Conservation (phyloP, 2,329 filamentous ascomycete species). For the Paecilomyces formosus region DNA sequence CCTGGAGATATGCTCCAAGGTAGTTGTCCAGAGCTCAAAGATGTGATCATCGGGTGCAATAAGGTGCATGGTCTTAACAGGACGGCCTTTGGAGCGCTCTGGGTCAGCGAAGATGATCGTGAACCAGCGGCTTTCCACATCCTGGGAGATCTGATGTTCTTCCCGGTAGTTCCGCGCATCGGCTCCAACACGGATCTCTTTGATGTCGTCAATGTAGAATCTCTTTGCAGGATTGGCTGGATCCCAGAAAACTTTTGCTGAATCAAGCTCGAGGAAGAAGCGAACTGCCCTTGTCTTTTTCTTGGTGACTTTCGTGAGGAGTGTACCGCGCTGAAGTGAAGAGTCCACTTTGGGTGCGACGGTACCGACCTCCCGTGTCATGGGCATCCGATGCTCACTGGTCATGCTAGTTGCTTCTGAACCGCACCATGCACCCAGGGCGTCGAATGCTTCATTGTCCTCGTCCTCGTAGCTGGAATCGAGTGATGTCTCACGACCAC, state of each 20-base stretch:
- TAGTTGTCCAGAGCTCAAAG: conserved; percentile 73
- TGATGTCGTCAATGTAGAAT: conserved; percentile 92
- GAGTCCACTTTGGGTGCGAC: conserved; percentile 66
- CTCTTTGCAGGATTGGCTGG: conserved; percentile 68
- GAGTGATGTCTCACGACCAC: conserved; percentile 32
- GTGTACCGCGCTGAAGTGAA: conserved; percentile 69
- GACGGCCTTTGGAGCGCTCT: conserved; percentile 64
- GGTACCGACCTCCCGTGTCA: conserved; percentile 28
- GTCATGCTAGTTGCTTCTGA: conserved; percentile 32
- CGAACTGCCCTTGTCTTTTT: conserved; percentile 67
- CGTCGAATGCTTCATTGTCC: conserved; percentile 42
- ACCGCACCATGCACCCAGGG: conserved; percentile 33
- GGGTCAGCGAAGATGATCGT: conserved; percentile 80
- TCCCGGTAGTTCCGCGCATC: conserved; percentile 86
- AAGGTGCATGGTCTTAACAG: conserved; percentile 75
- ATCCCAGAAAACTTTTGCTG: conserved; percentile 85
- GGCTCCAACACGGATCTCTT: conserved; percentile 74
- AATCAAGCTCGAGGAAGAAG: conserved; percentile 72
- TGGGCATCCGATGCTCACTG: conserved; percentile 27
- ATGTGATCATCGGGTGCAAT: conserved; percentile 67
- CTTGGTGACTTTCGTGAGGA: conserved; percentile 76
- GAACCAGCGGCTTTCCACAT: conserved; percentile 69
- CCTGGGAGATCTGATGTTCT: conserved; percentile 65
- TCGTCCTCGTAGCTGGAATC: conserved; percentile 52
- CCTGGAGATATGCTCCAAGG: conserved; percentile 74